Evolutionary conservation across 169 alveolate species (phyloP), one percentile per base, ranked within the genome.

Genomic region (Cryptosporidium ryanae): DNA sequence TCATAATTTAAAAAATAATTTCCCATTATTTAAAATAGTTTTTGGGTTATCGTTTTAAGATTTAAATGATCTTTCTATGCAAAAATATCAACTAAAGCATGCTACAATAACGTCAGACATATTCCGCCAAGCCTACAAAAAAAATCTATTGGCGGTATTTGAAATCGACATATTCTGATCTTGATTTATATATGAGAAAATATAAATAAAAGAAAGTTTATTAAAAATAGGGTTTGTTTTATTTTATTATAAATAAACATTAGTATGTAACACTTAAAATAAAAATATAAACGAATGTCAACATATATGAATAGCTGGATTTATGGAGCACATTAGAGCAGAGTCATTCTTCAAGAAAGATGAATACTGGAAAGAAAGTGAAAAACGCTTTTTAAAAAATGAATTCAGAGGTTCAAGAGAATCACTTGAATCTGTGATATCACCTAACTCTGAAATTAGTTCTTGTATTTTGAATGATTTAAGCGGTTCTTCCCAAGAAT

Each of bases 301-400:
- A 38, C 3, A 38, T 10, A 38, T 38, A 38, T 38, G 46, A 38
- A 10, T 38, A 10, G 0, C 8, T 38, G 46, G 8, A 38, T 38
- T 38, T 59, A 76, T 76, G 87, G 71, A 57, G 13, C 23, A 17
- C 31, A 59, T 23, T 32, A 59, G 27, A 32, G 59, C 57, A 23
- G 71, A 76, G 23, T 55, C 63, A 38, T 8, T 55, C n/a, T 76
- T 55, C 29, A 76, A 76, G 54, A 76, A 76, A 31, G 87, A 76
- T 25, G 71, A 76, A 44, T 55, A 61, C 27, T 76, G 87, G 87
- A 76, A 76, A 59, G 87, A 76, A 76, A 59, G 65, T 59, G 87
- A 76, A 59, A 76, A 61, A 23, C 15, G 63, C 17, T 38, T 59
- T 38, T 55, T 76, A 10, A 17, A 59, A 43, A 55, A 57, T 25